Percentiles rank a stretch among this genome's conserved stretches.
These are phyloP conservation scores for Triglochin maritima DNA, from an alignment of 106 monocot genomes.

Conservation along the genomic window DNA sequence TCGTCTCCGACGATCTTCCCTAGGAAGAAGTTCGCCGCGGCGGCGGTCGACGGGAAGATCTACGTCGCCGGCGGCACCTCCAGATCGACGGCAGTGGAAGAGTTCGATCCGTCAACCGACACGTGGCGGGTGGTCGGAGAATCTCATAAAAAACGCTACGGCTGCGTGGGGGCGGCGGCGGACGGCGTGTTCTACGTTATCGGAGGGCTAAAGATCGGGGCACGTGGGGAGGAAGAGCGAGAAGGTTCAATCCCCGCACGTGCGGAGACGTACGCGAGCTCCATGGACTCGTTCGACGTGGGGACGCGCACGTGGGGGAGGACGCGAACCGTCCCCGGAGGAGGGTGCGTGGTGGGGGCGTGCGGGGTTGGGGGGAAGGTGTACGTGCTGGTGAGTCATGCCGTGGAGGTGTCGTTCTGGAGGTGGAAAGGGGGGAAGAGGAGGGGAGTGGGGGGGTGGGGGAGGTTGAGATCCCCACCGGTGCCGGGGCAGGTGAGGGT, in stretches of 20 bases:
- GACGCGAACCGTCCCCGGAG: constrained; percentile 40
- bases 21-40: constrained; percentile 24
- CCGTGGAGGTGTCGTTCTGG: constrained; percentile 85
- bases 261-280: constrained; percentile 40
- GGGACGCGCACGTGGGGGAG: constrained; percentile 35
- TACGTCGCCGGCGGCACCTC: constrained; percentile 26
- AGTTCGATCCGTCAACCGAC: constrained; percentile 18
- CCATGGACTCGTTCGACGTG: constrained; percentile 51
- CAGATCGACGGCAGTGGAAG: constrained; percentile 15
- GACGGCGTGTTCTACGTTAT: constrained; percentile 14
- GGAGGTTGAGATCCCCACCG: constrained; percentile 40
- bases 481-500: constrained; percentile 20
- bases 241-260: background rate
- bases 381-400: constrained; percentile 80
- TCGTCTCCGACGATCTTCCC: constrained; percentile 14
- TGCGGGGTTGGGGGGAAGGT: constrained; percentile 48
- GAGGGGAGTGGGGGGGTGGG: constrained; percentile 29
- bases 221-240: background rate
- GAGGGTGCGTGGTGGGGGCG: constrained; percentile 71
- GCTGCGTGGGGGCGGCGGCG: constrained; percentile 17
- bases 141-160: constrained; percentile 16
- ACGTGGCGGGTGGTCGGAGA: constrained; percentile 13
- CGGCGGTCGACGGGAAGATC: constrained; percentile 10
- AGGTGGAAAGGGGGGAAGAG: constrained; percentile 37
- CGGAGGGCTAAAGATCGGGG: constrained; percentile 18